A percentile compares a stretch with the other conserved stretches of the same genome.
These are phyloP conservation scores for Neospora caninum DNA, from an alignment of 169 alveolate genomes.

Conservation along the genomic window DNA sequence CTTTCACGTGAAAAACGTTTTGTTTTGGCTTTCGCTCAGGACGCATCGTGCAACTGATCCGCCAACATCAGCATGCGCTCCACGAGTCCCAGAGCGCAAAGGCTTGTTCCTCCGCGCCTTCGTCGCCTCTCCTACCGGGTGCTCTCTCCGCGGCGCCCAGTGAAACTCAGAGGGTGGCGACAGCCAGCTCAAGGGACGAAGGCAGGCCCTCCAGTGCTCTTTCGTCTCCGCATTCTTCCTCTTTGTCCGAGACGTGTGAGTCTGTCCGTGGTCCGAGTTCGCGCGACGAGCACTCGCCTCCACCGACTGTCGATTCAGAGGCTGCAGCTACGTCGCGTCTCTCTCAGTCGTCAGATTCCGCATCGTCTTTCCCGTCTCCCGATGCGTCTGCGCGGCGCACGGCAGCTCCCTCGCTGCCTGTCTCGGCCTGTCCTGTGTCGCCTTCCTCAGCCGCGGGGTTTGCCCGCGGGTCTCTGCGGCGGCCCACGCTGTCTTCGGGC, in stretches of 20 bases:
- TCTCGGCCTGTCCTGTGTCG: background rate
- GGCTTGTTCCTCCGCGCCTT: background rate
- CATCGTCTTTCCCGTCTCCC: background rate
- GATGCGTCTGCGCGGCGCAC: too few relatives aligned
- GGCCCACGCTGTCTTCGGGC: background rate
- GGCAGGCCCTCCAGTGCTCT: background rate
- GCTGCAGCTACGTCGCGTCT: too few relatives aligned
- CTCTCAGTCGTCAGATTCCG: too few relatives aligned
- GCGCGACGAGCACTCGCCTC: background rate
- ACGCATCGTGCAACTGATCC: constrained; percentile 22
- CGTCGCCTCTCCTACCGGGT: background rate
- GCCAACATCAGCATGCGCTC: background rate
- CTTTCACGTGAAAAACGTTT: too few relatives aligned
- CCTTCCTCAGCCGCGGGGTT: background rate
- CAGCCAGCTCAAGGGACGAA: background rate
- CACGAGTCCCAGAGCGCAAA: background rate
- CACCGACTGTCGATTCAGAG: background rate
- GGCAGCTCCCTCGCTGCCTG: background rate
- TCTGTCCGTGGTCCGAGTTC: background rate
- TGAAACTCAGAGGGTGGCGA: background rate
- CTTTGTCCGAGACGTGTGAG: background rate
- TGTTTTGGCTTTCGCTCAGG: background rate
- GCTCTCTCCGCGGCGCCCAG: background rate
- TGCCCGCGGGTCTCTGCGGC: background rate
- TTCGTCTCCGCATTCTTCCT: background rate